phyloP scores from a whole-genome alignment of 1,139 yeast genomes.

The Scheffersomyces segobiensis region DNA sequence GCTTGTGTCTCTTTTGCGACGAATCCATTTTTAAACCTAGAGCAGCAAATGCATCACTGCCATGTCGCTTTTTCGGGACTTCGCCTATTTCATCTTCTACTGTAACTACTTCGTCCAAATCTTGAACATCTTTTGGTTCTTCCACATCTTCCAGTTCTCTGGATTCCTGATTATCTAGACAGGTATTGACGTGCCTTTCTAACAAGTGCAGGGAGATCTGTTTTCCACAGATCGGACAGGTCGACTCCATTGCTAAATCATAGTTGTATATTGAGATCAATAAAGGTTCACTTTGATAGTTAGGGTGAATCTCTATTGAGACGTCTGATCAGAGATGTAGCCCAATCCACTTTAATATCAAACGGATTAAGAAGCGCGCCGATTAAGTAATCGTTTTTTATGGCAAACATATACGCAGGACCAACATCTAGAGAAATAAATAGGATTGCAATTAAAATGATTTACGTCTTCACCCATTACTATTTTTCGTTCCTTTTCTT shows the following conservation, averaged over 20 bases:
- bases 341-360: neutral
- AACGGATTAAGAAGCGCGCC: neutral
- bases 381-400: neutral
- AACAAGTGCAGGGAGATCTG: constrained; percentile 22
- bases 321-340: neutral
- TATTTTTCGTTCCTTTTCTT: neutral
- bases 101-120: constrained; percentile 5
- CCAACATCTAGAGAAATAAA: neutral
- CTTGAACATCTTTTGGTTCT: neutral
- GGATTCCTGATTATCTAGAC: constrained; percentile 29
- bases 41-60: constrained; percentile 25
- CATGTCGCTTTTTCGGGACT: neutral
- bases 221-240: constrained; percentile 41
- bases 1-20: constrained; percentile 18
- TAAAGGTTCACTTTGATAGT: neutral
- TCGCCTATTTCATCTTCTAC: constrained; percentile 3
- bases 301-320: neutral
- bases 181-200: constrained; percentile 43
- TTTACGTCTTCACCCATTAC: neutral
- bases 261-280: neutral
- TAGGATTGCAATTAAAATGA: neutral
- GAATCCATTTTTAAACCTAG: constrained; percentile 33
- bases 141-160: neutral
- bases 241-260: constrained; percentile 10
- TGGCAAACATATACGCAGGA: neutral